Percentiles rank a stretch among this genome's conserved stretches.
These are phyloP conservation scores for Pichia membranifaciens DNA, from an alignment of 805 yeast species.

Conservation along the genomic window DNA sequence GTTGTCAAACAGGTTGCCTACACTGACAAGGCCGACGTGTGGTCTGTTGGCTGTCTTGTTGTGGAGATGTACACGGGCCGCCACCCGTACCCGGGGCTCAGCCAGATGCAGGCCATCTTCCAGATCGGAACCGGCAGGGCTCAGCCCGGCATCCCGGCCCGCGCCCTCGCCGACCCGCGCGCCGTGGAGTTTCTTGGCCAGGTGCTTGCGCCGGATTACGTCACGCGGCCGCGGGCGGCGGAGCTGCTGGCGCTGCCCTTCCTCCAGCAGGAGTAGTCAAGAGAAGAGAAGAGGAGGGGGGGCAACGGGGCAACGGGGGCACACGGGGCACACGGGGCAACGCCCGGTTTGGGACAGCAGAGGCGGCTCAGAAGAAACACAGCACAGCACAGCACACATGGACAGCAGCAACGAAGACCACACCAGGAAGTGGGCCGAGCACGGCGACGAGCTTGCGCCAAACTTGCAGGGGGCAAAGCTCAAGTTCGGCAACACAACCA, in stretches of 20 bases:
- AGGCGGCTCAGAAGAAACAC: too few relatives aligned
- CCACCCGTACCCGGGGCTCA: slow-evolving; percentile 92
- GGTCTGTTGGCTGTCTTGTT: slow-evolving; percentile 94
- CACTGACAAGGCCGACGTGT: slow-evolving; percentile 89
- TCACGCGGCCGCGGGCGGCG: slow-evolving; percentile 29
- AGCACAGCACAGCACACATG: too few relatives aligned
- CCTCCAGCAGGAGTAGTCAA: background rate
- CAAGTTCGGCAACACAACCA: slow-evolving; percentile 14
- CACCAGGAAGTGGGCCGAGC: too few relatives aligned
- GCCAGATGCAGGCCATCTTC: slow-evolving; percentile 96
- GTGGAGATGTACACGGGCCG: slow-evolving; percentile 94
- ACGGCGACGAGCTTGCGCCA: background rate
- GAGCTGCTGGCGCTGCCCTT: slow-evolving; percentile 53
- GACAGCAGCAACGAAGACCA: too few relatives aligned
- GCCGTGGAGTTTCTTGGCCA: slow-evolving; percentile 61
- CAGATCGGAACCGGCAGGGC: slow-evolving; percentile 75
- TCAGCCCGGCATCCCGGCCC: slow-evolving; percentile 72
- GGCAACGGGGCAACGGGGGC: background rate
- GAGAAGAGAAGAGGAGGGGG: background rate
- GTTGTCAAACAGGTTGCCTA: slow-evolving; percentile 91
- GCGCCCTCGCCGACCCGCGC: slow-evolving; percentile 46
- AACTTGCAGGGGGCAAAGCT: background rate
- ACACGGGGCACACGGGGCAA: background rate
- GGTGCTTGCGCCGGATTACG: slow-evolving; percentile 72
- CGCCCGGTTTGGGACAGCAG: background rate